Evolutionary conservation across 306 rosid genomes (phyloP).

Genomic region (Casuarina glauca): DNA sequence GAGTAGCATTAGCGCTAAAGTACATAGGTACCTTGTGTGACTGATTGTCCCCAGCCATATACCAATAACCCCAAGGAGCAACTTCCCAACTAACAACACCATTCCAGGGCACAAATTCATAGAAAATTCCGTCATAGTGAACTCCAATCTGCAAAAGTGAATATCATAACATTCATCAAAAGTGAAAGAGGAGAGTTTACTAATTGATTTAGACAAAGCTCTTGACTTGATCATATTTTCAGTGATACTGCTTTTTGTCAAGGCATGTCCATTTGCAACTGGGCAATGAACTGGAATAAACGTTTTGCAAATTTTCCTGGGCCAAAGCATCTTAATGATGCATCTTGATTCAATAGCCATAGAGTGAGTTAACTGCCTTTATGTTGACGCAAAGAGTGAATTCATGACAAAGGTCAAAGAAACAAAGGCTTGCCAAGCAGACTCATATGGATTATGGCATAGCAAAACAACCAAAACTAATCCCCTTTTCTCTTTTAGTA

Average conservation of each 20-base stretch:
- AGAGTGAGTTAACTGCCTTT: background rate
- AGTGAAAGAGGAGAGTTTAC: conserved; percentile 11
- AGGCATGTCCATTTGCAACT: background rate
- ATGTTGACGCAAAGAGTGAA: background rate
- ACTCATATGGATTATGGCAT: background rate
- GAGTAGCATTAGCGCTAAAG: background rate
- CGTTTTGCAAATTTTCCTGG: background rate
- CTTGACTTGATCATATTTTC: background rate
- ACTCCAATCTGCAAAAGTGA: conserved; percentile 71
- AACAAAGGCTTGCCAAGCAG: background rate
- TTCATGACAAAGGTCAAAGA: background rate
- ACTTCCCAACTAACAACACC: conserved; percentile 80
- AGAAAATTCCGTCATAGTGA: conserved; percentile 71
- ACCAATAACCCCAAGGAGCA: conserved; percentile 87
- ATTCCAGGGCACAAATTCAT: conserved; percentile 96
- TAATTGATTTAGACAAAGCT: conserved; percentile 4
- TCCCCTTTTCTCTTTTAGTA: background rate
- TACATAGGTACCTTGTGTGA: conserved; percentile 53
- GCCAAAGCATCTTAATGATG: background rate
- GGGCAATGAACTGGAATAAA: background rate
- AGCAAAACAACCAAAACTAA: background rate
- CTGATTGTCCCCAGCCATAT: conserved; percentile 68
- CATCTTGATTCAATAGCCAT: background rate
- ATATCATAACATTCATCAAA: conserved; percentile 25
- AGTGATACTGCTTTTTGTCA: conserved; percentile 1